Conservation (phyloP, 2,329 filamentous ascomycete species). For the Ilyonectria destructans region DNA sequence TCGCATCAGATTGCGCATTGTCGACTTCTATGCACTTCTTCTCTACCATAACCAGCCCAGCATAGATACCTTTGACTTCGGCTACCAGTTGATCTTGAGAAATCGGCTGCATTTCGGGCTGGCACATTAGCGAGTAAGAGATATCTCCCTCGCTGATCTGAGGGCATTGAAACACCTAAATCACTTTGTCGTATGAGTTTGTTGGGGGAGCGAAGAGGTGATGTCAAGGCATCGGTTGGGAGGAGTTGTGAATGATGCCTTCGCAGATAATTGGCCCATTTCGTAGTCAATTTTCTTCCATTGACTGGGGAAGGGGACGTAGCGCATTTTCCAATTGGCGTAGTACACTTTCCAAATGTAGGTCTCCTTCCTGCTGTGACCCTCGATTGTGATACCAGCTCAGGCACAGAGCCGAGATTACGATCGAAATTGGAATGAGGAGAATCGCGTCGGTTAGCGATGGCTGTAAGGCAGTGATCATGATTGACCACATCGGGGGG, state of each 20-base stretch:
- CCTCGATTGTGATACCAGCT: neutral
- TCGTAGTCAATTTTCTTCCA: too few species aligned
- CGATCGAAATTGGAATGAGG: neutral
- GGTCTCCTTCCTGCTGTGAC: too few species aligned
- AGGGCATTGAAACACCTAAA: too few species aligned
- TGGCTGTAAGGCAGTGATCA: neutral
- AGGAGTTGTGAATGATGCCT: too few species aligned
- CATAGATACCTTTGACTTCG: slow-evolving; percentile 68
- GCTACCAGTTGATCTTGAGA: slow-evolving; percentile 83
- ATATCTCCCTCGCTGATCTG: too few species aligned
- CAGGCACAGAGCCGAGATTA: neutral
- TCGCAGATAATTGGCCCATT: too few species aligned
- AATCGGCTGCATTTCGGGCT: slow-evolving; percentile 72
- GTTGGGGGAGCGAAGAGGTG: too few species aligned
- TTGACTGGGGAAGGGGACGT: too few species aligned
- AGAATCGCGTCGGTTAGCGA: neutral
- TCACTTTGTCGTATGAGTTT: too few species aligned
- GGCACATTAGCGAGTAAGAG: slow-evolving; percentile 1
- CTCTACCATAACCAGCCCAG: slow-evolving; percentile 88
- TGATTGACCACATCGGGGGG: neutral
- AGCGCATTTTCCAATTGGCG: too few species aligned
- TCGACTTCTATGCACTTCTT: slow-evolving; percentile 90
- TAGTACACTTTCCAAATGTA: too few species aligned
- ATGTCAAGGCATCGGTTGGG: too few species aligned
- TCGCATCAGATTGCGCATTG: slow-evolving; percentile 67